phyloP scores from a whole-genome alignment of 768 basidiomycete genomes.

The Gymnopilus dilepis region DNA sequence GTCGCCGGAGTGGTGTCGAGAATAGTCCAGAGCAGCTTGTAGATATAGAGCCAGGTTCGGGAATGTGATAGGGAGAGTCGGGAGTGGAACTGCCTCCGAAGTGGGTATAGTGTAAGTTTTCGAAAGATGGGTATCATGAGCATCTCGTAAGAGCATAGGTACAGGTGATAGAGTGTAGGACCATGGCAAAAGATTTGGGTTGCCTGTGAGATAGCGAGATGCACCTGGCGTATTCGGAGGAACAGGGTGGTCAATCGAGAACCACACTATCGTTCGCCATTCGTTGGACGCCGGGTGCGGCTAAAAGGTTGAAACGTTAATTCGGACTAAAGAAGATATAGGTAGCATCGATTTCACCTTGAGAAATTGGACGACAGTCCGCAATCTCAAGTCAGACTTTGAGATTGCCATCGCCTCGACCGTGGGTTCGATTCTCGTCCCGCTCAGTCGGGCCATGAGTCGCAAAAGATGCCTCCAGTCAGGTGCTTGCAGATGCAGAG shows the following conservation, averaged over 20 bases:
- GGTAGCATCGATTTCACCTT: constrained; percentile 51
- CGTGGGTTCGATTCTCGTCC: constrained; percentile 72
- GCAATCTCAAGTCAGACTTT: constrained; percentile 62
- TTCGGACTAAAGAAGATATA: not conserved
- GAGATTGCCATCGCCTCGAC: constrained; percentile 65
- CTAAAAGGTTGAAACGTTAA: constrained; percentile 40
- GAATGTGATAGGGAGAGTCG: constrained; percentile 74
- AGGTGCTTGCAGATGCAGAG: constrained; percentile 75
- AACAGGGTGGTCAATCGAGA: constrained; percentile 73
- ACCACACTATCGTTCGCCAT: constrained; percentile 80
- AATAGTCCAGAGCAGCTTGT: constrained; percentile 71
- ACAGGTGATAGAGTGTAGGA: constrained; percentile 67
- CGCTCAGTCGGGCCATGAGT: constrained; percentile 75
- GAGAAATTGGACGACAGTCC: constrained; percentile 80
- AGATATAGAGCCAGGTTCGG: constrained; percentile 80
- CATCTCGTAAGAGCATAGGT: constrained; percentile 67
- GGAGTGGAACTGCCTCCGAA: constrained; percentile 62
- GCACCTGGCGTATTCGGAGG: constrained; percentile 51
- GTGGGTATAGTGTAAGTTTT: constrained; percentile 77
- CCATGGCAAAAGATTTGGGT: constrained; percentile 72
- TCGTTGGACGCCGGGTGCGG: constrained; percentile 60
- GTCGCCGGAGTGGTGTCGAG: constrained; percentile 62
- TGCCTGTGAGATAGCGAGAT: constrained; percentile 56
- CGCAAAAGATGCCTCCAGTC: constrained; percentile 78
- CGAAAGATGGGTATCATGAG: constrained; percentile 63